A percentile compares a stretch with the other conserved stretches of the same genome.
Evolutionary conservation across 257 asterid genomes (phyloP).

Genomic region (Coffea eugenioides): DNA sequence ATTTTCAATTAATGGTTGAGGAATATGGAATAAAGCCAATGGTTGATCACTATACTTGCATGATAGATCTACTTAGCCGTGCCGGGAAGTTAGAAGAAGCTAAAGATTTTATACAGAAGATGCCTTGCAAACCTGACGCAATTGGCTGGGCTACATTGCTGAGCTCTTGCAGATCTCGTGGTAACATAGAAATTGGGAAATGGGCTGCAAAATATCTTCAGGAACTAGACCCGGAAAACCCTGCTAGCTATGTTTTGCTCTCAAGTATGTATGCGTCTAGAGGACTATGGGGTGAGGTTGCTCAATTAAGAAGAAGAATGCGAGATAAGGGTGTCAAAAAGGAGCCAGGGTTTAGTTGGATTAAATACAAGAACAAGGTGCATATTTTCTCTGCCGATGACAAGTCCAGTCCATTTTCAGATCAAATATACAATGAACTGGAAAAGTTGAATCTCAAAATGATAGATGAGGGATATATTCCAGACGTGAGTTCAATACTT

Average conservation of each 20-base stretch:
- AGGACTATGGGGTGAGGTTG: slow-evolving; percentile 47
- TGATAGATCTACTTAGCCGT: slow-evolving; percentile 77
- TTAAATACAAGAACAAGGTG: slow-evolving; percentile 44
- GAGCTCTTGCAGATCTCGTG: slow-evolving; percentile 45
- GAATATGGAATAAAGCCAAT: slow-evolving; percentile 52
- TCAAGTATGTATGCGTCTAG: slow-evolving; percentile 38
- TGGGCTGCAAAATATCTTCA: slow-evolving; percentile 49
- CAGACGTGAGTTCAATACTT: slow-evolving; percentile 37
- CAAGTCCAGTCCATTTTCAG: slow-evolving; percentile 42
- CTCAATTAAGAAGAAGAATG: slow-evolving; percentile 45
- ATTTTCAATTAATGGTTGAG: slow-evolving; percentile 63
- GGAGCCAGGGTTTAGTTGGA: slow-evolving; percentile 53
- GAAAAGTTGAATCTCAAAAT: slow-evolving; percentile 41
- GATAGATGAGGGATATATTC: slow-evolving; percentile 49
- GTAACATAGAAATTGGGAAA: slow-evolving; percentile 39
- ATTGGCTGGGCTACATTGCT: slow-evolving; percentile 44
- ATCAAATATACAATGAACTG: slow-evolving; percentile 44
- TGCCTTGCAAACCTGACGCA: slow-evolving; percentile 61
- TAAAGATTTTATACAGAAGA: slow-evolving; percentile 62
- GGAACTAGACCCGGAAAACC: slow-evolving; percentile 38
- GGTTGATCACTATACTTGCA: slow-evolving; percentile 50
- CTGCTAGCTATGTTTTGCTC: slow-evolving; percentile 44
- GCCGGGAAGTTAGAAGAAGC: slow-evolving; percentile 78
- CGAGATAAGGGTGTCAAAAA: slow-evolving; percentile 42
- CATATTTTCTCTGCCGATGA: slow-evolving; percentile 47